A percentile compares a stretch with the other conserved stretches of the same genome.
Evolutionary conservation across 768 basidiomycete species (phyloP).

Genomic region (Tricholoma terreum): DNA sequence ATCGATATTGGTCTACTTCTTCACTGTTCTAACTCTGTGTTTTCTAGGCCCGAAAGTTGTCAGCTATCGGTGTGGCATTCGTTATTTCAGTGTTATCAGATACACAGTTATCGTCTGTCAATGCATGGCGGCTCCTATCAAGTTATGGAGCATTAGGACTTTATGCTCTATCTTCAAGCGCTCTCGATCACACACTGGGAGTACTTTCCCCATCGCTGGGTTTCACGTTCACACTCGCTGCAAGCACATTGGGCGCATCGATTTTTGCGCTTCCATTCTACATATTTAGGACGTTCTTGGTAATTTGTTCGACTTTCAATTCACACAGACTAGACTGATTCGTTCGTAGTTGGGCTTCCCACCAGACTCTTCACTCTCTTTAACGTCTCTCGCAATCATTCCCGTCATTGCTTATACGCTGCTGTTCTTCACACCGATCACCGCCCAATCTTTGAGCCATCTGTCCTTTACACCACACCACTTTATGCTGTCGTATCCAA

Average conservation of each 20-base stretch:
- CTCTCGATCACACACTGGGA: constrained; percentile 59
- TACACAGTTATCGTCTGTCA: constrained; percentile 37
- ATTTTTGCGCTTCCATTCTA: constrained; percentile 65
- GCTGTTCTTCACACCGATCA: constrained; percentile 57
- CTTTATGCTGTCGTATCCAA: constrained; percentile 58
- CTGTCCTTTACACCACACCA: constrained; percentile 52
- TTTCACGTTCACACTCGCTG: constrained; percentile 51
- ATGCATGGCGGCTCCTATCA: constrained; percentile 45
- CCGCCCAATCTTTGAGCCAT: constrained; percentile 43
- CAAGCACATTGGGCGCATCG: constrained; percentile 60
- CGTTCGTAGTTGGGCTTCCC: constrained; percentile 44
- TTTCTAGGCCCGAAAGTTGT: constrained; percentile 47
- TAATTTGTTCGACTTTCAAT: constrained; percentile 28
- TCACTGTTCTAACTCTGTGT: background rate
- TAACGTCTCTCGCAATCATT: constrained; percentile 54
- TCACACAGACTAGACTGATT: background rate
- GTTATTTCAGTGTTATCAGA: constrained; percentile 58
- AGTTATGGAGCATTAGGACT: constrained; percentile 66
- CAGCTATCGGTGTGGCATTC: constrained; percentile 47
- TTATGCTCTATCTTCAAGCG: constrained; percentile 57
- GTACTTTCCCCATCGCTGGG: constrained; percentile 58
- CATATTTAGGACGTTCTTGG: constrained; percentile 54
- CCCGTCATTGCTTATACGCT: constrained; percentile 62
- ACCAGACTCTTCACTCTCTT: constrained; percentile 49
- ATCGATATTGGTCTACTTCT: constrained; percentile 13